A percentile compares a stretch with the other conserved stretches of the same genome.
Conservation (phyloP, 495 filamentous ascomycete genomes). For the Aspergillus asperescens region DNA sequence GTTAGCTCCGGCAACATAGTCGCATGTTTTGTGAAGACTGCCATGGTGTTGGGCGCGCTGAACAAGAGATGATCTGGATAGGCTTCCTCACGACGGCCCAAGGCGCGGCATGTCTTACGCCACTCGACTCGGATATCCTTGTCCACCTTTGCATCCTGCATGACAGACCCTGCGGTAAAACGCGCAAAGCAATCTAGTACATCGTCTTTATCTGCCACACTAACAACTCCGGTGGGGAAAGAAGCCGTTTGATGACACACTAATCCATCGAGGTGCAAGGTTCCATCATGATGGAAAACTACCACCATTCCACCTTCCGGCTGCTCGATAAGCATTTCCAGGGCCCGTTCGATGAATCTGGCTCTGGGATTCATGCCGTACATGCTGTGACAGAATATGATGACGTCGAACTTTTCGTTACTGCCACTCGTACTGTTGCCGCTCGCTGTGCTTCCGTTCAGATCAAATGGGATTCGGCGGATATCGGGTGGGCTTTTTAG, state of each 20-base stretch:
- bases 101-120: slow-evolving; percentile 48
- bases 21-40: slow-evolving; percentile 46
- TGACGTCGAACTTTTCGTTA: slow-evolving; percentile 46
- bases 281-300: slow-evolving; percentile 50
- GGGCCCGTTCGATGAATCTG: slow-evolving; percentile 43
- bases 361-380: slow-evolving; percentile 53
- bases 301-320: slow-evolving; percentile 46
- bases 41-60: slow-evolving; percentile 49
- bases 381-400: slow-evolving; percentile 62
- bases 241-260: slow-evolving; percentile 47
- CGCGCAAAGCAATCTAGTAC: slow-evolving; percentile 48
- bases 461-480: slow-evolving; percentile 41
- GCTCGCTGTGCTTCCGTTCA: slow-evolving; percentile 25
- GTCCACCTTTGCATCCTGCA: slow-evolving; percentile 33
- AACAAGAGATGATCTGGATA: slow-evolving; percentile 44
- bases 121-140: slow-evolving; percentile 38
- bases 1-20: slow-evolving; percentile 45
- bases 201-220: slow-evolving; percentile 44
- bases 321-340: slow-evolving; percentile 46
- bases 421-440: slow-evolving; percentile 17
- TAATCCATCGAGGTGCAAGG: slow-evolving; percentile 44
- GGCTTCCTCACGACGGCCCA: slow-evolving; percentile 42
- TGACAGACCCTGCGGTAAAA: slow-evolving; percentile 48
- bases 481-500: slow-evolving; percentile 42
- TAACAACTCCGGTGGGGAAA: slow-evolving; percentile 47